Conservation (phyloP, 306 rosid genomes). For the Vicia villosa region DNA sequence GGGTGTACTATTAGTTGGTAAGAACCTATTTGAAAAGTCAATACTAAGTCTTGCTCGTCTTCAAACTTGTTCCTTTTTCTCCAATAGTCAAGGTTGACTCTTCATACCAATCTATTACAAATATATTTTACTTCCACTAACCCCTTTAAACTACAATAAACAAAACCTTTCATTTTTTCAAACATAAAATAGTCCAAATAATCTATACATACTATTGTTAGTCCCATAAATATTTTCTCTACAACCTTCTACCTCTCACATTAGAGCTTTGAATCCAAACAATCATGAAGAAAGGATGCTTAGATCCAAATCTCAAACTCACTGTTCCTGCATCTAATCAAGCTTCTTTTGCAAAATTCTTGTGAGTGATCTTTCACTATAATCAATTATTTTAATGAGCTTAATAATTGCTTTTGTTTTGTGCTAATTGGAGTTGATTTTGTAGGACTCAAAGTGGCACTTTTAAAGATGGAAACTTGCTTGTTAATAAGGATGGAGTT, state of each 20-base stretch:
- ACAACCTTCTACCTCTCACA: neutral
- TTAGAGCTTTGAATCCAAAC: conserved; percentile 1
- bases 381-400: conserved; percentile 19
- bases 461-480: conserved; percentile 80
- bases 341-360: conserved; percentile 62
- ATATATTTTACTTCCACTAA: neutral
- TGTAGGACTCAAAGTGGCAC: conserved; percentile 82
- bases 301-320: conserved; percentile 63
- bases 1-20: neutral
- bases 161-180: neutral
- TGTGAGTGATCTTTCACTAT: conserved; percentile 54
- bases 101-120: neutral
- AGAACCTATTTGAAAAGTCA: neutral
- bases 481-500: conserved; percentile 87
- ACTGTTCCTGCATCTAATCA: conserved; percentile 69
- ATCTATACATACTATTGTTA: neutral
- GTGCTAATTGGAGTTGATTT: conserved; percentile 42
- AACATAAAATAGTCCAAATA: neutral
- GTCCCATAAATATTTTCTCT: neutral
- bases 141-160: neutral
- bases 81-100: neutral
- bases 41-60: neutral
- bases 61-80: neutral
- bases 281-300: conserved; percentile 66
- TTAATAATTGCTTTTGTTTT: neutral